Conservation (phyloP, 2,329 filamentous ascomycete genomes). For the Diaporthe longicolla region DNA sequence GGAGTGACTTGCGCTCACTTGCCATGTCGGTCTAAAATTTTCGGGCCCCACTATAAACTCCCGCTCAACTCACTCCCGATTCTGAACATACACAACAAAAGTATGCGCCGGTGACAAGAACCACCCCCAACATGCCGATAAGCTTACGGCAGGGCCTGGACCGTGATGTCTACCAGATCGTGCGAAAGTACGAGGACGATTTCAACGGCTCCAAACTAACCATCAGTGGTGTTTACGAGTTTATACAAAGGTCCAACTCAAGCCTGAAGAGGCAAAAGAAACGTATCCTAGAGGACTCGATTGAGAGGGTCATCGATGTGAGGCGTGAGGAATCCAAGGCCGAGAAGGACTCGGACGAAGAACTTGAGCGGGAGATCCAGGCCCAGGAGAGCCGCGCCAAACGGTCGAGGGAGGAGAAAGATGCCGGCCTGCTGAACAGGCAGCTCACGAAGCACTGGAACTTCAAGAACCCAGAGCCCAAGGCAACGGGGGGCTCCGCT, state of each 20-base stretch:
- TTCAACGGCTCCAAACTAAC: conserved; percentile 58
- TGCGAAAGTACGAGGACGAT: conserved; percentile 80
- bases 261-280: conserved; percentile 87
- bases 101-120: not conserved
- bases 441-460: conserved; percentile 59
- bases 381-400: conserved; percentile 47
- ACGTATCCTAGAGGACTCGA: conserved; percentile 84
- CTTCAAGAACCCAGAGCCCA: conserved; percentile 44
- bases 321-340: conserved; percentile 75
- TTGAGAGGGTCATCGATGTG: conserved; percentile 84
- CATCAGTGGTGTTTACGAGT: conserved; percentile 78
- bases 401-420: conserved; percentile 43
- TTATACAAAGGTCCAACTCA: conserved; percentile 88
- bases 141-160: conserved; percentile 72
- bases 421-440: conserved; percentile 55
- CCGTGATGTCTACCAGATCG: conserved; percentile 82
- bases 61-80: conserved; percentile 1
- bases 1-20: not conserved
- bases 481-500: conserved; percentile 39
- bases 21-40: conserved; percentile 30
- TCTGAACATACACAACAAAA: conserved; percentile 5
- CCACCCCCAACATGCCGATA: conserved; percentile 43
- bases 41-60: conserved; percentile 34
- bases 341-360: conserved; percentile 65
- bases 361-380: conserved; percentile 51